phyloP scores from a whole-genome alignment of 208 protist genomes.

The Leishmania aethiopica region DNA sequence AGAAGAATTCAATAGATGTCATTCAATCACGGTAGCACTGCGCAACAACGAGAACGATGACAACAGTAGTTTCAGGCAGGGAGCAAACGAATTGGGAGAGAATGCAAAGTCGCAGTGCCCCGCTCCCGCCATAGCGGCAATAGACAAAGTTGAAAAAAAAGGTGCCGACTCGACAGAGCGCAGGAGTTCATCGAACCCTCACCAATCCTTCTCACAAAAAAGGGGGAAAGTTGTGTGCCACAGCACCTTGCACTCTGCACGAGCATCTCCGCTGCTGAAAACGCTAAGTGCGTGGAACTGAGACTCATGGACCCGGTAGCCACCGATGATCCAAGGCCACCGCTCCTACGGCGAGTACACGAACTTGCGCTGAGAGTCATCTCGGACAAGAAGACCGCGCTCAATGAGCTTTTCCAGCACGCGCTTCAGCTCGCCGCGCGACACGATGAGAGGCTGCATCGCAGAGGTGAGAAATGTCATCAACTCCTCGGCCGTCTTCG shows the following conservation, averaged over 20 bases:
- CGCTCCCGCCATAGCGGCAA: neutral
- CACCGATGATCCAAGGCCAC: neutral
- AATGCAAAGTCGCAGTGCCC: neutral
- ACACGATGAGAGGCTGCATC: constrained; percentile 17
- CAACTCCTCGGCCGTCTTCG: constrained; percentile 25
- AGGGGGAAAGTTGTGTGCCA: neutral
- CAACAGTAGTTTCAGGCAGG: neutral
- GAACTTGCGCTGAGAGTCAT: constrained; percentile 22
- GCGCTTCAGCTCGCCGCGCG: constrained; percentile 48
- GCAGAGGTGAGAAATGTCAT: constrained; percentile 13
- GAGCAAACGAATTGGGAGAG: neutral
- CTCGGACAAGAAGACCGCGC: constrained; percentile 50
- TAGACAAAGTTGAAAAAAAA: neutral
- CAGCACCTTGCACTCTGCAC: neutral
- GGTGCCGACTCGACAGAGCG: neutral
- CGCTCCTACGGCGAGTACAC: constrained; percentile 33
- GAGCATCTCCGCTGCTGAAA: neutral
- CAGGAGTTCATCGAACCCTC: neutral
- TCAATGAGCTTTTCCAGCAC: constrained; percentile 67
- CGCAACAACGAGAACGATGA: neutral
- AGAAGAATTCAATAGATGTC: neutral
- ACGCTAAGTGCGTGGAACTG: neutral
- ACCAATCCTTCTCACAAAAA: neutral
- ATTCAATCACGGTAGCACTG: neutral
- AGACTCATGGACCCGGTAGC: neutral